Evolutionary conservation across 2,329 filamentous ascomycete species (phyloP).

Genomic region (Raffaelea deltoideospora): DNA sequence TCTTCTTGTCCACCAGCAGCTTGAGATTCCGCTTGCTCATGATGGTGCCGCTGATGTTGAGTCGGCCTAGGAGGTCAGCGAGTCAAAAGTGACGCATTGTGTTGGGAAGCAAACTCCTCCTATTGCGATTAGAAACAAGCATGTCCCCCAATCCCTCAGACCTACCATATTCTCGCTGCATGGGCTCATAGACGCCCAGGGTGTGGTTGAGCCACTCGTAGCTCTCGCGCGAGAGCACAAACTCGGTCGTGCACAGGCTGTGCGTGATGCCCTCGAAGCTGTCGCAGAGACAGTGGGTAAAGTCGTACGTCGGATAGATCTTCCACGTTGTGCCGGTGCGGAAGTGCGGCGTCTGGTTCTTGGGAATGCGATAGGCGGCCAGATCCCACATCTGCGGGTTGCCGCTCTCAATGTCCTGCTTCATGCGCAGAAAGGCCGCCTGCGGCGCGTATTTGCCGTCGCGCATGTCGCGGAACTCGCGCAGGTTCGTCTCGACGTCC

Average conservation of each 20-base stretch:
- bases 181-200: constrained; percentile 73
- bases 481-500: constrained; percentile 54
- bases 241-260: constrained; percentile 79
- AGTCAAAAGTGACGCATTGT: not conserved
- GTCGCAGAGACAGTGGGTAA: constrained; percentile 81
- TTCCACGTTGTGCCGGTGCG: constrained; percentile 73
- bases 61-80: constrained; percentile 8
- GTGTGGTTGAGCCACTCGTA: constrained; percentile 82
- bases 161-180: constrained; percentile 69
- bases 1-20: constrained; percentile 60
- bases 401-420: constrained; percentile 67
- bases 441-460: constrained; percentile 80
- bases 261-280: constrained; percentile 87
- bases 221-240: constrained; percentile 66
- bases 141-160: no score
- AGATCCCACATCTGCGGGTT: constrained; percentile 75
- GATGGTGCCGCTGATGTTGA: constrained; percentile 73
- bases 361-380: constrained; percentile 73
- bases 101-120: no score
- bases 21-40: constrained; percentile 75
- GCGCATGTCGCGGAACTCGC: constrained; percentile 78
- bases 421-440: constrained; percentile 82
- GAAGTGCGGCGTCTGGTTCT: constrained; percentile 54
- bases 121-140: no score
- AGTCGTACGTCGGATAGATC: constrained; percentile 93